Evolutionary conservation across 768 basidiomycete species (phyloP), one percentile per base, ranked within the genome.

Genomic region (Ramaria sp.): DNA sequence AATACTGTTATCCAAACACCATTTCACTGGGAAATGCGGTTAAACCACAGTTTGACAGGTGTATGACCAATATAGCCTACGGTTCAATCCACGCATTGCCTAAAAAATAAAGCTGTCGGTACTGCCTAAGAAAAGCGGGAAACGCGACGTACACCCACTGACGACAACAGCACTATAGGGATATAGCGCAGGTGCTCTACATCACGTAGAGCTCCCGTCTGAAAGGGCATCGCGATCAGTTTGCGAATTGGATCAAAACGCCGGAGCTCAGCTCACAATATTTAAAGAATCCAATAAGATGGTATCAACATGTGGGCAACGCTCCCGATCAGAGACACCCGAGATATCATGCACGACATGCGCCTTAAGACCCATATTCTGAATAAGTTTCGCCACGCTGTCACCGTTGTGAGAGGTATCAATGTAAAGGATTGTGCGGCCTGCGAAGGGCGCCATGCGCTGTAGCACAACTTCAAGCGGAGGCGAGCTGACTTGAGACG

Each of bases 1-100:
- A 64, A 99, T 95, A 58, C 92, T 92, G 69, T 95, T 93, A 69
- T 96, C 93, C 51, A 95, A 71, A 66, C 93, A 96, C 85, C 90
- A 93, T 78, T 95, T 95, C 63, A 96, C 91, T 83, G 67, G 4
- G 54, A 58, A 20, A 30, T 13, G 24, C 15, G 27, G 52, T 65
- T 61, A 38, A 54, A 54, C 60, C 45, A 56, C 48, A 56, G 57
- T 57, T 59, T 49, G 25, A 30, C 41, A 9, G 30, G 41, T 37
- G 10, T 12, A 20, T 41, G 34, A 39, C 8, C 15, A 47, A 38
- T 12, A n/a, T 36, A 45, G 18, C 24, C 63, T 67, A 89, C 86
- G 73, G 59, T 89, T 87, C 57, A 89, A 71, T 13, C 81, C 78
- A 7, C 82, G 82, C 69, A 86, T 77, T 10, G 79, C 81, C 62